Evolutionary conservation across 768 basidiomycete genomes (phyloP), one percentile per base, ranked within the genome.

Genomic region (Pilatotrama ljubarskyi): DNA sequence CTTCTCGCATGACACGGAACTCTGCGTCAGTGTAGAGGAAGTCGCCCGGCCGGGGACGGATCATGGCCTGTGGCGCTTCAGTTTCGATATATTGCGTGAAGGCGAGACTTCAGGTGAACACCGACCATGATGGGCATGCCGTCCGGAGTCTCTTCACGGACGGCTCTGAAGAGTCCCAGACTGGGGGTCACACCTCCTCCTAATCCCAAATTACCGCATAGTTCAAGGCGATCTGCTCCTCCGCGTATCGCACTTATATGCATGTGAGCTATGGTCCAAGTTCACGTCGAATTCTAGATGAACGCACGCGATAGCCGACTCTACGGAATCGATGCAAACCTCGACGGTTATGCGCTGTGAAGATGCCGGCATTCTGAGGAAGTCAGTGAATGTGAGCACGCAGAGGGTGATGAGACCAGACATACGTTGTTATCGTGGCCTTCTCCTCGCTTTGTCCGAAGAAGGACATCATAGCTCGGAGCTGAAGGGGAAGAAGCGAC

Each of bases 181-280:
- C 84, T 88, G 5, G 93, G 92, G 0, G 93, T 94, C 17, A 85
- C 89, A 9, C 93, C 93, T 20, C 93, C 93, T 22, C 91, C 93
- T 25, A 82, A 65, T 3, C 79, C 83, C 18, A 92, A 76, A 69
- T 87, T 88, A 6, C 77, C 81, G 66, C 90, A 93, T 13, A 93
- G 70, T 68, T 92, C 90, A n/a, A 93, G 79, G 62, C 90, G 81
- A 70, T 91, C 78, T 47, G 89, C 88, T 10, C 90, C 89, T 35
- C 83, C 90, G 40, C 75, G 70, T n/a, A 83, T 76, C 38, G 93
- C 88, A 69, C 91, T 92, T 69, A 51, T 53, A 53, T 4, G 18
- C 2, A 15, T 26, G 26, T 51, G 20, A 62, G 26, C 14, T 40
- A 38, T 6, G 9, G 5, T 13, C 46, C 2, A 26, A 13, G 18